Evolutionary conservation across 805 yeast species (phyloP), one percentile per base, ranked within the genome.

Genomic region (Hanseniaspora jakobsenii): DNA sequence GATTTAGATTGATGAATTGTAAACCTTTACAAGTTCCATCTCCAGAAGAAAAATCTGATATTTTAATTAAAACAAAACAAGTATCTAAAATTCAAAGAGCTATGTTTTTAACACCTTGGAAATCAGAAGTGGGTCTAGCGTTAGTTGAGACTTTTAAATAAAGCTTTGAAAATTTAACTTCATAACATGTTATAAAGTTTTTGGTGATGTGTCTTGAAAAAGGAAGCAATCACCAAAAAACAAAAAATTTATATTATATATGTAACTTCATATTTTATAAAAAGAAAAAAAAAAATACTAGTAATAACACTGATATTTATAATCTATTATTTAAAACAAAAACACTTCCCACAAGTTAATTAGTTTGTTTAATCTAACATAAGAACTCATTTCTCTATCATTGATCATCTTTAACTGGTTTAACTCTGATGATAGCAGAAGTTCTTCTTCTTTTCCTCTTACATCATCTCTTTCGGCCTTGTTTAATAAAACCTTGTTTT

Each of bases 391-490:
- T 56, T 81, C 85, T 48, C 73, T 63, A 22, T 68, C 70, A 47
- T 73, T 75, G 50, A 81, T 70, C 50, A 67, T 66, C 46, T 74
- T 73, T 52, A 86, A 65, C 51, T 83, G 89, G 47, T 75, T 71
- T 51, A 82, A 65, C 60, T 89, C 98, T 38, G 78, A 72, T 17
- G 80, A 78, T 31, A 86, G 65, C 38, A 91, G 62, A 49, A 81
- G 69, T 53, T 80, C 85, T 24, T 72, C 73, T 57, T 84, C 95
- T 51, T 73, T 73, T 1, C 91, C 94, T 55, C 74, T 76, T 14
- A 89, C 95, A 56, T 91, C 97, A 49, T 81, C 94, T 62, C 98
- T 73, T 50, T 79, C 80, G 47, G 87, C 77, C 60, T 89, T 89
- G 23, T 78, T 78, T 44, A 87, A 64, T 47, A 89, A 67, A 6